Evolutionary conservation across 345 rosid species (phyloP), one percentile per base, ranked within the genome.

Genomic region (Dimocarpus longan): DNA sequence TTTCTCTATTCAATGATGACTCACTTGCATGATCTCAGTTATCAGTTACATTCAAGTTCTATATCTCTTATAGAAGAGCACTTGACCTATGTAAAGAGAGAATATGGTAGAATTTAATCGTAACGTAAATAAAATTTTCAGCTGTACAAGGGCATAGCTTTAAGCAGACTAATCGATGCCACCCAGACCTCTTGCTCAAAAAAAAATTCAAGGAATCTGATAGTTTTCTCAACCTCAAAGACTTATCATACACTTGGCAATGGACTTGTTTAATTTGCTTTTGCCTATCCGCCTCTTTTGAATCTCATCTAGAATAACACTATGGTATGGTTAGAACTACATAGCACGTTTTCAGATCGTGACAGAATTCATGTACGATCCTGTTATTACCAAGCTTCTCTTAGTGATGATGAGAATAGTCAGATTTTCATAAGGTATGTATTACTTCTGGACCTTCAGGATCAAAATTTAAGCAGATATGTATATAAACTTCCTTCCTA

Each of bases 121-220:
- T 10, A 66, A 65, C 21, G 22, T 59, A 73, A 73, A 57, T 32
- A 26, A 16, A 32, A 26, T 57, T 39, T 80, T 76, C 68, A 71
- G 74, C 84, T 84, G 79, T 75, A 82, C 82, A 84, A 59, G 66
- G 70, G 71, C 71, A 67, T 52, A 63, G 68, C 67, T 63, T 59
- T 48, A 44, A 6, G 48, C 64, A 66, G 63, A 54, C 44, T 32
- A 69, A 79, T 74, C 42, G 63, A 50, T 73, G 73, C 50, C 37
- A 63, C 64, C n/a, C 59, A 78, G 76, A 68, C 66, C 39, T 57
- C 56, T 75, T 48, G 57, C 24, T 70, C 64, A n/a, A 10, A 19
- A 76, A 26, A 52, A 63, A 76, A n/a, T 59, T 69, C 39, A 76
- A 81, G 54, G 42, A 70, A 74, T 64, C 22, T 56, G 24, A 52